phyloP scores from a whole-genome alignment of 768 basidiomycete species.

The Clathrus columnatus region DNA sequence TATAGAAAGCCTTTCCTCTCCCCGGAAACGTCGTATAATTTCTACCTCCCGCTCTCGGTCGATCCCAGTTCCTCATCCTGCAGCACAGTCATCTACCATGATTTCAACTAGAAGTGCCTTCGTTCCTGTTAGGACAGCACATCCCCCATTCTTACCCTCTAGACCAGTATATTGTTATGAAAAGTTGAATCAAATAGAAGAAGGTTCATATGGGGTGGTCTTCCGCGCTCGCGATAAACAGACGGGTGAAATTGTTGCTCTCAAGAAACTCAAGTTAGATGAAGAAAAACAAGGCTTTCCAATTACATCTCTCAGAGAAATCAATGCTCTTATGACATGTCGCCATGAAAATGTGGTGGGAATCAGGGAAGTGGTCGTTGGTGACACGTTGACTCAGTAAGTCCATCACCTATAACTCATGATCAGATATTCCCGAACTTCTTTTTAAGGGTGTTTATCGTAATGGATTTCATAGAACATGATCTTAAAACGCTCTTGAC shows the following conservation, averaged over 20 bases:
- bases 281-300: slow-evolving; percentile 99
- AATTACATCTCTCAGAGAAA: slow-evolving; percentile 90
- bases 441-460: slow-evolving; percentile 81
- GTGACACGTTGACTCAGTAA: slow-evolving; percentile 97
- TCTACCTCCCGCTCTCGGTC: slow-evolving; percentile 21
- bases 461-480: slow-evolving; percentile 99
- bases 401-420: no score
- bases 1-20: slow-evolving; percentile 29
- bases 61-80: background rate
- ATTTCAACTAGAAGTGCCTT: slow-evolving; percentile 37
- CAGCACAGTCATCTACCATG: background rate
- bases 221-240: slow-evolving; percentile 93
- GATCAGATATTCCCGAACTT: no score
- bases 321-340: slow-evolving; percentile 94
- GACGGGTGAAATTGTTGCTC: slow-evolving; percentile 90
- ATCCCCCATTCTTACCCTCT: slow-evolving; percentile 77
- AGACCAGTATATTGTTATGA: slow-evolving; percentile 94
- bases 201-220: slow-evolving; percentile 96
- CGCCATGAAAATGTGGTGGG: slow-evolving; percentile 93
- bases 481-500: slow-evolving; percentile 94
- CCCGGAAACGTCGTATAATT: slow-evolving; percentile 49
- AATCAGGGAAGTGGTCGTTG: slow-evolving; percentile 96
- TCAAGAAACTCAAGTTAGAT: slow-evolving; percentile 97
- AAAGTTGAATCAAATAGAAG: slow-evolving; percentile 93
- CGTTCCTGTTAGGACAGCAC: slow-evolving; percentile 65